A percentile compares a stretch with the other conserved stretches of the same genome.
These are phyloP conservation scores for Saccharomycopsis amapae DNA, from an alignment of 805 yeast species.

Conservation along the genomic window DNA sequence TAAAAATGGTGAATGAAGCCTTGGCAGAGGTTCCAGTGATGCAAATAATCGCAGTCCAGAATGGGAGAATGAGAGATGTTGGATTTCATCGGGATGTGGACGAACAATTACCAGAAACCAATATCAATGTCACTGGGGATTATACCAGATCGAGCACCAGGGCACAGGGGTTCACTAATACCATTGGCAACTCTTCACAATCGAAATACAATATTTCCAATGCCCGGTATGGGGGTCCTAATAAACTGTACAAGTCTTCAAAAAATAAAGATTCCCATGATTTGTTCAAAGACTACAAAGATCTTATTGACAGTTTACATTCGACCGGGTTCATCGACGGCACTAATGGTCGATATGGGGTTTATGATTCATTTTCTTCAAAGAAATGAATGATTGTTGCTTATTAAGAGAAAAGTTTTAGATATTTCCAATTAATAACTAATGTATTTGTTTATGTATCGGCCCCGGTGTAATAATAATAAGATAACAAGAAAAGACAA, in stretches of 20 bases:
- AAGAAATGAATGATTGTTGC: not conserved
- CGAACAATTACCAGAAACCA: not conserved
- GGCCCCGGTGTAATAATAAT: not conserved
- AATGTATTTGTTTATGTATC: not conserved
- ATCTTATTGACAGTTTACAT: conserved; percentile 2
- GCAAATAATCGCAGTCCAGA: no score
- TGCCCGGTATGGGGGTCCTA: not conserved
- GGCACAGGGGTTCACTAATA: not conserved
- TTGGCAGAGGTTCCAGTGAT: not conserved
- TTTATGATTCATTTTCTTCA: conserved; percentile 1
- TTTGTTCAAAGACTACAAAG: not conserved
- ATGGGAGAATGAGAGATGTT: not conserved
- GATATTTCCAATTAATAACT: not conserved
- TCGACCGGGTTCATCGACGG: conserved; percentile 2
- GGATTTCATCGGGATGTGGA: no score
- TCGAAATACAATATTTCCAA: not conserved
- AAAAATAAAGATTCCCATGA: conserved; percentile 4
- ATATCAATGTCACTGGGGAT: not conserved
- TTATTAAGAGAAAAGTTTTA: not conserved
- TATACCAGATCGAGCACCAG: not conserved
- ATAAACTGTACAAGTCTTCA: not conserved
- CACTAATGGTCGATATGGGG: conserved; percentile 5
- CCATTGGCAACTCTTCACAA: not conserved
- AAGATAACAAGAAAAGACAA: not conserved
- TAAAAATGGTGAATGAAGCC: not conserved